phyloP scores from a whole-genome alignment of 331 rosid genomes.

The Rhamnella rubrinervis region DNA sequence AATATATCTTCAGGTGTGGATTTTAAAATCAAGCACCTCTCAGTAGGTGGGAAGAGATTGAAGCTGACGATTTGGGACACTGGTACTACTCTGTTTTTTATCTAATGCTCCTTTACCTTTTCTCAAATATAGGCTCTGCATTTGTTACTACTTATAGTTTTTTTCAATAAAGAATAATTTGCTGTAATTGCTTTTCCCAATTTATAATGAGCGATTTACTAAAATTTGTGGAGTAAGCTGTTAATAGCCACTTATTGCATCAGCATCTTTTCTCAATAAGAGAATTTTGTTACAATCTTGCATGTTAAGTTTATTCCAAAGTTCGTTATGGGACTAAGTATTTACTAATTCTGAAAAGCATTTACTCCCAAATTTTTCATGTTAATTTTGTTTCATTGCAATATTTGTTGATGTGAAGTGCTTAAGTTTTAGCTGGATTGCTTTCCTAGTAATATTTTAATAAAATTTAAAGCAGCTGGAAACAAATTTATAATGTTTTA shows the following conservation, averaged over 20 bases:
- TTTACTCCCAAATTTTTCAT: no score
- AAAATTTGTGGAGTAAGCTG: no score
- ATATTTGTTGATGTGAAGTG: background rate
- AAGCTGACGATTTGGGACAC: conserved; percentile 97
- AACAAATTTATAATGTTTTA: background rate
- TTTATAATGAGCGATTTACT: background rate
- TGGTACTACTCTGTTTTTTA: conserved; percentile 38
- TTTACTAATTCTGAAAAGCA: no score
- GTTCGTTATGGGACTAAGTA: background rate
- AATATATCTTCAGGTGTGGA: conserved; percentile 68
- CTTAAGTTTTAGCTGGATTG: background rate
- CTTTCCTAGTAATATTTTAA: background rate
- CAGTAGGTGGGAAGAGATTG: conserved; percentile 82
- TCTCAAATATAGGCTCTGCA: background rate
- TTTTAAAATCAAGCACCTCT: conserved; percentile 87
- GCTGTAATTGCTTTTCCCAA: background rate
- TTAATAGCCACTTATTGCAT: no score
- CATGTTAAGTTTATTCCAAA: background rate
- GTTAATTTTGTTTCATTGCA: background rate
- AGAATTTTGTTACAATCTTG: background rate
- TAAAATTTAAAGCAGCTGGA: background rate
- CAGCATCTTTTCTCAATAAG: no score
- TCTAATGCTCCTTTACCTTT: background rate
- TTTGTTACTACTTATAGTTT: no score
- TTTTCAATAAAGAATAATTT: no score